Base-by-base conservation (phyloP, 2,329 filamentous ascomycete species). In the Stachybotrys chlorohalonatus region DNA sequence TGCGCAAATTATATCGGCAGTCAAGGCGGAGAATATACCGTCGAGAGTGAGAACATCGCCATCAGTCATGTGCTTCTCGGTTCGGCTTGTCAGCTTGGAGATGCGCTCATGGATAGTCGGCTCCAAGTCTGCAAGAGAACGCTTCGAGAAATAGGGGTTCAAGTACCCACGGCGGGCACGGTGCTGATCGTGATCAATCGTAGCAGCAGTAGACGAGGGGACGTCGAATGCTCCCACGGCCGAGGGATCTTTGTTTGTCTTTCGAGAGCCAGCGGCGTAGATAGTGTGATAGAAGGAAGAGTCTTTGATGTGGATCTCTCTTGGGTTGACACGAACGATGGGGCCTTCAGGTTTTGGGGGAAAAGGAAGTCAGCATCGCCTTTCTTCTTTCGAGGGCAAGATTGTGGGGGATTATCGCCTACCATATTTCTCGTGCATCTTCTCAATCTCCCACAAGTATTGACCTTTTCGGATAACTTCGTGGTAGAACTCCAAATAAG, bases 271-370 rank as follows among this genome's bases (percentile, higher is more conserved):
- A 9, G 48, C 39, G 11, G 54, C 52, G 48, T 68, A 68, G 9
- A 68, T 53, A 5, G 54, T 62, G 51, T 62, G 58, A 50, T 63
- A 63, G 55, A 62, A 68, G 1, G 58, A 54, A 1, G 64, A 52
- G 24, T 66, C 63, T 17, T 53, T 56, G 32, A 69, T 58, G 50
- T 70, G 67, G 3, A 71, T 49, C 55, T 71, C 69, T 31, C 64
- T 54, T 1, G 68, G 64, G 39, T 63, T 68, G 56, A 70, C 64
- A 8, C 67, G 60, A 45, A 70, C 57, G n/a, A 71, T 66, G 1
- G 68, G 65, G 2, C 69, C 62, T 64, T 11, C 49, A 8, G 16
- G 9, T 24, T 13, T 24, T 24, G 6, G 13, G 13, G 13, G 36
- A 9, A 42, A 42, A 13, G 36, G 8, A 16, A 48, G 32, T n/a